Evolutionary conservation across 306 rosid genomes (phyloP).

Genomic region (Boehmeria nivea): DNA sequence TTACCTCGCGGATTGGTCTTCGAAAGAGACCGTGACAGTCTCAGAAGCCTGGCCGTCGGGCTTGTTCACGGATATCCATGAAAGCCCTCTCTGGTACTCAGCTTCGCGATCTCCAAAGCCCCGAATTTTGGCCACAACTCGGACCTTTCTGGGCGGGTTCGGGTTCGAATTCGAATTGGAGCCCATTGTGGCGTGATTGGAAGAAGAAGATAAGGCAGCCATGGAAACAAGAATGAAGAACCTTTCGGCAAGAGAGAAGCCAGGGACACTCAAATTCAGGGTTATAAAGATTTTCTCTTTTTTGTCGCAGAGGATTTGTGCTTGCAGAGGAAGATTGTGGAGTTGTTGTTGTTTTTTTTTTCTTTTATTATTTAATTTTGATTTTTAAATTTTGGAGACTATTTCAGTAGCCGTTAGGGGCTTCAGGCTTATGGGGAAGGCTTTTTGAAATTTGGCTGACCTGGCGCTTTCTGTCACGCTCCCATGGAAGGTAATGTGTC

Average conservation of each 20-base stretch:
- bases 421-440: no score
- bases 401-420: constrained; percentile 24
- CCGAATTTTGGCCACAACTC: constrained; percentile 50
- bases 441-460: constrained; percentile 9
- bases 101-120: constrained; percentile 27
- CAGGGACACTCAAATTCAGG: background rate
- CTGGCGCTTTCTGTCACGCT: constrained; percentile 13
- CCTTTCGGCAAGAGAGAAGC: background rate
- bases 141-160: constrained; percentile 33
- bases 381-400: background rate
- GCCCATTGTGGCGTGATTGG: constrained; percentile 15
- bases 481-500: background rate
- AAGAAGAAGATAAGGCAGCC: constrained; percentile 29
- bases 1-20: constrained; percentile 55
- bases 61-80: constrained; percentile 59
- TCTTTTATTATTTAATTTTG: background rate
- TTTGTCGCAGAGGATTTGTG: background rate
- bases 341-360: background rate
- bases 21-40: constrained; percentile 47
- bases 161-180: background rate
- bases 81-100: constrained; percentile 6
- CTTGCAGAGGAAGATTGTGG: constrained; percentile 4
- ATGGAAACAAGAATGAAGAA: constrained; percentile 19
- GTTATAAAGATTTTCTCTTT: background rate
- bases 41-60: constrained; percentile 39